Conservation (phyloP, 495 filamentous ascomycete genomes). For the Lasiosphaeriaceae sp. region DNA sequence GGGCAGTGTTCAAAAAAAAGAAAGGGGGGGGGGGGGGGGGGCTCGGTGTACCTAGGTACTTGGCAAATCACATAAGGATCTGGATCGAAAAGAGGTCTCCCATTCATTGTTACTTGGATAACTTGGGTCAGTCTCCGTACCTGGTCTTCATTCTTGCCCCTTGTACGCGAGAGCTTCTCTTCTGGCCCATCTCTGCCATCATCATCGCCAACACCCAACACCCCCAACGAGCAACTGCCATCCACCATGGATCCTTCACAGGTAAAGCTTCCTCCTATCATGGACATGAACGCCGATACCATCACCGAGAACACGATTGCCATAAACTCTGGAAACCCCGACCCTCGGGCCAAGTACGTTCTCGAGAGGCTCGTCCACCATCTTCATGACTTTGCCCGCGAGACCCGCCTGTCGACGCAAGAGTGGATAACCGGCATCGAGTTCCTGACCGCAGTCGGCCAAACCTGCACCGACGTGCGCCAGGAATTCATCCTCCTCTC, state of each 20-base stretch:
- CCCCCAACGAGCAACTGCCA: background rate
- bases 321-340: constrained; percentile 61
- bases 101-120: too few relatives aligned
- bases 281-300: constrained; percentile 69
- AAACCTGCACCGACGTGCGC: constrained; percentile 63
- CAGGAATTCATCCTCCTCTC: constrained; percentile 85
- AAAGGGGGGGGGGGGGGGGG: too few relatives aligned
- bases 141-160: too few relatives aligned
- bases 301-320: constrained; percentile 66
- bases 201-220: background rate
- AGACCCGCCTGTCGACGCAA: constrained; percentile 64
- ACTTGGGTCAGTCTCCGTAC: too few relatives aligned
- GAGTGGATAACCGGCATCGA: constrained; percentile 69
- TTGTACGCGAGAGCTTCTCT: too few relatives aligned
- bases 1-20: too few relatives aligned
- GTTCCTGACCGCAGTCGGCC: constrained; percentile 62
- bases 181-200: too few relatives aligned
- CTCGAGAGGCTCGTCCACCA: constrained; percentile 66
- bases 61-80: too few relatives aligned
- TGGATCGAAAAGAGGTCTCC: too few relatives aligned
- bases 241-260: background rate
- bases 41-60: too few relatives aligned
- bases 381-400: constrained; percentile 71
- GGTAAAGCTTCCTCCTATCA: constrained; percentile 1
- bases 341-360: constrained; percentile 61